Percentiles rank a stretch among this genome's conserved stretches.
Evolutionary conservation across 2,329 filamentous ascomycete species (phyloP).

Genomic region (Venturia aucupariae): DNA sequence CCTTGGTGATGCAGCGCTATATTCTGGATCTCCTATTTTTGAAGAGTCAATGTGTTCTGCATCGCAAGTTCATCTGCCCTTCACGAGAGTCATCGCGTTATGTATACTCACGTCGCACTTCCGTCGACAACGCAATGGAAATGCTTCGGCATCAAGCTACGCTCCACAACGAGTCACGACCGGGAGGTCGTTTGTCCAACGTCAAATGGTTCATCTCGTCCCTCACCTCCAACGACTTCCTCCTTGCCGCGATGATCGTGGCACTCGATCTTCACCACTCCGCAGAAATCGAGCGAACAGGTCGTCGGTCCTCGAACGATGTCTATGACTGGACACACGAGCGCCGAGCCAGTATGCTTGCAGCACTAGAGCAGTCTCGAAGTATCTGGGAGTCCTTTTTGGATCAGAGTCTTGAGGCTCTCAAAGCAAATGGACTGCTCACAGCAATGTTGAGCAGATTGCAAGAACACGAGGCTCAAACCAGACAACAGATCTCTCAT

Average conservation of each 20-base stretch:
- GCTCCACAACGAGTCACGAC: slow-evolving; percentile 64
- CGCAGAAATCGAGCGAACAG: slow-evolving; percentile 34
- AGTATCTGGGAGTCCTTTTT: slow-evolving; percentile 72
- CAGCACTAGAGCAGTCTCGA: slow-evolving; percentile 60
- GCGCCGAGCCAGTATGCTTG: slow-evolving; percentile 62
- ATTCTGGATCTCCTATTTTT: slow-evolving; percentile 78
- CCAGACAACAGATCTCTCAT: slow-evolving; percentile 19
- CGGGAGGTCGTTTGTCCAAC: slow-evolving; percentile 59
- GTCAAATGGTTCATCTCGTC: slow-evolving; percentile 73
- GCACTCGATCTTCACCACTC: slow-evolving; percentile 73
- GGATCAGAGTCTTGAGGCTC: slow-evolving; percentile 77
- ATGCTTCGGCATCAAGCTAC: slow-evolving; percentile 69
- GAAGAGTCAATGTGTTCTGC: slow-evolving; percentile 80
- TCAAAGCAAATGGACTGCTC: slow-evolving; percentile 74
- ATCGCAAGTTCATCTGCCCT: slow-evolving; percentile 75
- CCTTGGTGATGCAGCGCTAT: slow-evolving; percentile 69
- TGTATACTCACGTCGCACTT: slow-evolving; percentile 70
- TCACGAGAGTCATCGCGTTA: slow-evolving; percentile 74
- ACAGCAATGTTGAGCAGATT: slow-evolving; percentile 78
- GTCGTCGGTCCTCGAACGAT: slow-evolving; percentile 27
- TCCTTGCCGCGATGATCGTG: slow-evolving; percentile 77
- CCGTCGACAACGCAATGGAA: slow-evolving; percentile 78
- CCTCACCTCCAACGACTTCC: slow-evolving; percentile 74
- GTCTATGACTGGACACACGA: slow-evolving; percentile 38
- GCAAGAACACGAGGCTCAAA: slow-evolving; percentile 37